Percentiles rank a stretch among this genome's conserved stretches.
These are phyloP conservation scores for Endoconidiophora polonica DNA, from an alignment of 2,329 filamentous ascomycete genomes.

Conservation along the genomic window DNA sequence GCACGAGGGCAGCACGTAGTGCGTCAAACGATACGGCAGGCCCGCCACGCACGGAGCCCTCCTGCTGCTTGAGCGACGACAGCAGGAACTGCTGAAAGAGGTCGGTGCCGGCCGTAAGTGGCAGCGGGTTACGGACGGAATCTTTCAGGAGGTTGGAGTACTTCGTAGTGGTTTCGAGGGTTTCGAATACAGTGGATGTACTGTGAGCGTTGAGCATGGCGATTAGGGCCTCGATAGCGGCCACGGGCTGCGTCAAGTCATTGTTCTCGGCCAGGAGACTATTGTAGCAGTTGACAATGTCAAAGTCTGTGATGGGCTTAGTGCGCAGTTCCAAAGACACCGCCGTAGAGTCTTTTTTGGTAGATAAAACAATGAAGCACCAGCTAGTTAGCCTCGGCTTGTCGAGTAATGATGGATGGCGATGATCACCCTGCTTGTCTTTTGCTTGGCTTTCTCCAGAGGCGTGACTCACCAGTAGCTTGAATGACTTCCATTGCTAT, in stretches of 20 bases:
- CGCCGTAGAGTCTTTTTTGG: background rate
- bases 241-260: constrained; percentile 87
- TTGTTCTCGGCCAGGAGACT: constrained; percentile 46
- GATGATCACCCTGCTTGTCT: too few species aligned
- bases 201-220: constrained; percentile 64
- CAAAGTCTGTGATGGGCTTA: constrained; percentile 18
- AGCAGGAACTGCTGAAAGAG: constrained; percentile 91
- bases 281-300: constrained; percentile 39
- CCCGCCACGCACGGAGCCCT: constrained; percentile 17
- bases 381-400: background rate
- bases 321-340: constrained; percentile 4
- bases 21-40: constrained; percentile 48
- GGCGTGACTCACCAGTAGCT: background rate
- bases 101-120: constrained; percentile 83
- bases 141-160: constrained; percentile 64
- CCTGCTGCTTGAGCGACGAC: constrained; percentile 46
- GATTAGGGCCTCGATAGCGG: constrained; percentile 83
- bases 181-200: constrained; percentile 82
- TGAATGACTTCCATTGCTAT: too few species aligned
- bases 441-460: background rate
- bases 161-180: constrained; percentile 64
- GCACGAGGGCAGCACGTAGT: constrained; percentile 66
- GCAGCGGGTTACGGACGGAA: constrained; percentile 73
- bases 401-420: too few species aligned
- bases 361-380: background rate